Conservation (phyloP, 1,139 yeast genomes). For the Debaryomyces singareniensis region DNA sequence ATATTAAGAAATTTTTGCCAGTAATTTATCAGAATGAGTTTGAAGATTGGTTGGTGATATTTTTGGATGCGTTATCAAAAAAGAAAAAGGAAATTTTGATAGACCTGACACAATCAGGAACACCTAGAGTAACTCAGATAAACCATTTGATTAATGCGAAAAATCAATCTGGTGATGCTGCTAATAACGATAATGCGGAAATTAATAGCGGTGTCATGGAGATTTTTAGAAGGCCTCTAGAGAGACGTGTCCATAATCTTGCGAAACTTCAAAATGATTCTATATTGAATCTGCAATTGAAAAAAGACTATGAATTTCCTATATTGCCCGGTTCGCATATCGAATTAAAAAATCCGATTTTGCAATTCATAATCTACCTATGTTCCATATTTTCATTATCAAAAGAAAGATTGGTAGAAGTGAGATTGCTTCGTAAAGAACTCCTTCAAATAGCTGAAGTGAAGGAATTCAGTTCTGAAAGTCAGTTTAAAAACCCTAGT, state of each 20-base stretch:
- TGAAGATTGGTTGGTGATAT: slow-evolving; percentile 78
- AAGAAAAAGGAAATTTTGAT: slow-evolving; percentile 39
- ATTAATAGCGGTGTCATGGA: slow-evolving; percentile 38
- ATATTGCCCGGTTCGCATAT: slow-evolving; percentile 64
- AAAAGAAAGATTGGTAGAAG: slow-evolving; percentile 59
- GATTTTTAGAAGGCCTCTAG: slow-evolving; percentile 55
- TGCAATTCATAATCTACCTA: slow-evolving; percentile 72
- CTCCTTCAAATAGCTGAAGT: slow-evolving; percentile 68
- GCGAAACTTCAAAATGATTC: slow-evolving; percentile 67
- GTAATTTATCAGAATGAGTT: slow-evolving; percentile 71
- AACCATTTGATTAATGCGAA: slow-evolving; percentile 47
- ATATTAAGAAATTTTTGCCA: slow-evolving; percentile 70
- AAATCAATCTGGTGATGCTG: slow-evolving; percentile 25
- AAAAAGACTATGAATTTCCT: slow-evolving; percentile 67
- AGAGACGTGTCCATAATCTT: slow-evolving; percentile 61
- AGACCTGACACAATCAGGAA: slow-evolving; percentile 31
- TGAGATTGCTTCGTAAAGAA: slow-evolving; percentile 68
- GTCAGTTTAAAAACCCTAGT: slow-evolving; percentile 73
- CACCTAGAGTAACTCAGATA: slow-evolving; percentile 66
- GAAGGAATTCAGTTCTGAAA: slow-evolving; percentile 77
- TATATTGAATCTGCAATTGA: slow-evolving; percentile 59
- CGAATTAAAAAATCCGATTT: slow-evolving; percentile 59
- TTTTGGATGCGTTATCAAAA: slow-evolving; percentile 64
- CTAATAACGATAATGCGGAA: slow-evolving; percentile 27
- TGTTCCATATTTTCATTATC: slow-evolving; percentile 72